Evolutionary conservation across 2,329 filamentous ascomycete species (phyloP), one percentile per base, ranked within the genome.

Genomic region (Pseudogymnoascus sp.): DNA sequence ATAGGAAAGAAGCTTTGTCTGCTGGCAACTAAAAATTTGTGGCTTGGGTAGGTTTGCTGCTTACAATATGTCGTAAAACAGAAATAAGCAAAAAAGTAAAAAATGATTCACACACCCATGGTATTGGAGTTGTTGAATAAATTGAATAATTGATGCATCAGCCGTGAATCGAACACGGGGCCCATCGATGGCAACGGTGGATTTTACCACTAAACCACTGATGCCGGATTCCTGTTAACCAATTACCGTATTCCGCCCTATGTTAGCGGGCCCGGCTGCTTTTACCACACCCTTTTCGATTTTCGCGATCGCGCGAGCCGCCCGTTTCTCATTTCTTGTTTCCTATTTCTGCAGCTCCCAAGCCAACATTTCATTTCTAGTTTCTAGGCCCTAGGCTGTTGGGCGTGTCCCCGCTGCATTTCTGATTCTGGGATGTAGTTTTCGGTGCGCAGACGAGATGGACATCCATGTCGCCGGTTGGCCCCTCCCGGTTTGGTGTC

Each of bases 191-290:
- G 72, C 72, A 74, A 74, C 72, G 72, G 73, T 69, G 72, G 70
- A 74, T 74, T 73, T 71, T 74, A 74, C 72, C 72, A 74, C 72
- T 74, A 72, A 73, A 73, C 72, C 70, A 73, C 68, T 53, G 46
- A 62, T 62, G 43, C 65, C 11, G 5, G 4, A 14, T 38, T 7
- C 2, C 11, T 38, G 35, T n/a, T n/a, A n/a, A n/a, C 35, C 35
- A 6, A 14, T n/a, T 33, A 33, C 31, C 10, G 31, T 33, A 33
- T 33, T 33, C 7, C 31, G 31, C 11, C 11, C 31, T 33, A 33
- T 33, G 10, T 33, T 33, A 33, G 31, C 31, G 31, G 31, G 7
- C 31, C 31, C 31, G 31, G 31, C 7, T 33, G 7, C 31, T 33
- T 11, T 33, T 7, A 33, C 31, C 31, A 10, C 31, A 33, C 31